Percentiles rank a stretch among this genome's conserved stretches.
These are phyloP conservation scores for Colletotrichum spaethianum DNA, from an alignment of 2,329 filamentous ascomycete genomes.

Conservation along the genomic window DNA sequence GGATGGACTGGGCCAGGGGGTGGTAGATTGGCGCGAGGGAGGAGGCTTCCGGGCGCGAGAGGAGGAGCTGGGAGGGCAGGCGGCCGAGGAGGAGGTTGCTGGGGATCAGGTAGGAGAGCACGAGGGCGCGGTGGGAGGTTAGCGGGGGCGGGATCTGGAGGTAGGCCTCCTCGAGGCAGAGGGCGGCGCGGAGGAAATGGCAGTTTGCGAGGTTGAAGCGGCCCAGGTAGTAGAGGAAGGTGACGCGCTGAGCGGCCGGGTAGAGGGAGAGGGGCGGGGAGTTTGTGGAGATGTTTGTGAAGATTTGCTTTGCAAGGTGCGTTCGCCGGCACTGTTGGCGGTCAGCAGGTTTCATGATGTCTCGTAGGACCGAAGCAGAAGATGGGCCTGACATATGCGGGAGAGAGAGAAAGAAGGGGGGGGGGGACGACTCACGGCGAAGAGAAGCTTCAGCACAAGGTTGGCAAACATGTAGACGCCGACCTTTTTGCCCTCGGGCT, in stretches of 20 bases:
- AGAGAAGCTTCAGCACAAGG: slow-evolving; percentile 88
- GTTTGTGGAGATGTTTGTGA: slow-evolving; percentile 87
- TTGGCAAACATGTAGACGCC: slow-evolving; percentile 96
- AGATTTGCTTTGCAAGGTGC: slow-evolving; percentile 87
- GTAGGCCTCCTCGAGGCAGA: slow-evolving; percentile 85
- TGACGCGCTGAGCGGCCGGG: slow-evolving; percentile 88
- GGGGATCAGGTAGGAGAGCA: slow-evolving; percentile 87
- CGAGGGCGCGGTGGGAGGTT: slow-evolving; percentile 80
- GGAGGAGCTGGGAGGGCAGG: slow-evolving; percentile 78
- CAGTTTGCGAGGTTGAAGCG: slow-evolving; percentile 90
- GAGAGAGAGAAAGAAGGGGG: slow-evolving; percentile 14
- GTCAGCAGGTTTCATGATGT: slow-evolving; percentile 9
- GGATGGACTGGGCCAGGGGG: slow-evolving; percentile 81
- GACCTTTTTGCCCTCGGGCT: slow-evolving; percentile 85
- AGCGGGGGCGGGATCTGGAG: slow-evolving; percentile 74
- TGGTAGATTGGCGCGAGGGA: slow-evolving; percentile 76
- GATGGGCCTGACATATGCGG: neutral
- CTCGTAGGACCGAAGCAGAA: neutral
- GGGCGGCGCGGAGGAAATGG: slow-evolving; percentile 83
- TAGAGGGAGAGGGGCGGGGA: slow-evolving; percentile 87
- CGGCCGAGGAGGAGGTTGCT: slow-evolving; percentile 88
- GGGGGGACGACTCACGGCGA: slow-evolving; percentile 71
- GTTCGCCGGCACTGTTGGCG: slow-evolving; percentile 79
- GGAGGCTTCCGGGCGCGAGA: slow-evolving; percentile 79
- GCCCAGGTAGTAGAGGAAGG: slow-evolving; percentile 94